These are phyloP conservation scores for Cystobasidium slooffiae DNA, from an alignment of 1,284 basidiomycete genomes.

Conservation along the genomic window DNA sequence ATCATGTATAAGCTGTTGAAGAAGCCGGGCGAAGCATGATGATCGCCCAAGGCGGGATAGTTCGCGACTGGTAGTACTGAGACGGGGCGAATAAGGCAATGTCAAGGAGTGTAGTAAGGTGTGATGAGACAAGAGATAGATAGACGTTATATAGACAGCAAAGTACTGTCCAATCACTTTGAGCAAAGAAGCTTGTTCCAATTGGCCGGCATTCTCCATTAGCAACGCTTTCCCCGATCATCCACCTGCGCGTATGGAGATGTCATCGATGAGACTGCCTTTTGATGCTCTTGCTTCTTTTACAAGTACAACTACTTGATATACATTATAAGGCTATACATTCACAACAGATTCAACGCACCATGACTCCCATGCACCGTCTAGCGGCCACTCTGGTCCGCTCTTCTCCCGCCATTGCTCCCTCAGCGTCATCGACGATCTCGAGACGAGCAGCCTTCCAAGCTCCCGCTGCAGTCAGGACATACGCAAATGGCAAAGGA, in stretches of 20 bases:
- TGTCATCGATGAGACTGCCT: too few relatives aligned
- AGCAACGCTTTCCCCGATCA: too few relatives aligned
- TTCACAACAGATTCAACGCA: neutral
- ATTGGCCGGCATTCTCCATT: too few relatives aligned
- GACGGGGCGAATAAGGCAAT: too few relatives aligned
- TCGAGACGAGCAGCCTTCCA: conserved; percentile 10
- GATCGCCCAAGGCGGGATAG: neutral
- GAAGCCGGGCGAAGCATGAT: neutral
- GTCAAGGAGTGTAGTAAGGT: too few relatives aligned
- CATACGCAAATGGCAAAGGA: conserved; percentile 22
- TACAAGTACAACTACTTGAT: neutral
- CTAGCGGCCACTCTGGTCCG: conserved; percentile 10
- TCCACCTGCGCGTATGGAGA: too few relatives aligned
- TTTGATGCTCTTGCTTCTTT: too few relatives aligned
- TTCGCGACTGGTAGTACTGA: too few relatives aligned
- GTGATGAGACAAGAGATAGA: too few relatives aligned
- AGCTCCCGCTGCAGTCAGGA: conserved; percentile 1
- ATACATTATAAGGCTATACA: neutral
- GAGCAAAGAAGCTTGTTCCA: too few relatives aligned
- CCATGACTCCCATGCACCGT: conserved; percentile 25
- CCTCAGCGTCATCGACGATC: conserved; percentile 28
- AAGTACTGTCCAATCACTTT: too few relatives aligned
- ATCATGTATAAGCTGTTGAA: conserved; percentile 37
- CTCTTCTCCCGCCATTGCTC: neutral
- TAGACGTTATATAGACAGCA: too few relatives aligned